Percentiles rank a stretch among this genome's conserved stretches.
These are phyloP conservation scores for Phylloporus rhodoxanthus DNA, from an alignment of 768 basidiomycete species.

Conservation along the genomic window DNA sequence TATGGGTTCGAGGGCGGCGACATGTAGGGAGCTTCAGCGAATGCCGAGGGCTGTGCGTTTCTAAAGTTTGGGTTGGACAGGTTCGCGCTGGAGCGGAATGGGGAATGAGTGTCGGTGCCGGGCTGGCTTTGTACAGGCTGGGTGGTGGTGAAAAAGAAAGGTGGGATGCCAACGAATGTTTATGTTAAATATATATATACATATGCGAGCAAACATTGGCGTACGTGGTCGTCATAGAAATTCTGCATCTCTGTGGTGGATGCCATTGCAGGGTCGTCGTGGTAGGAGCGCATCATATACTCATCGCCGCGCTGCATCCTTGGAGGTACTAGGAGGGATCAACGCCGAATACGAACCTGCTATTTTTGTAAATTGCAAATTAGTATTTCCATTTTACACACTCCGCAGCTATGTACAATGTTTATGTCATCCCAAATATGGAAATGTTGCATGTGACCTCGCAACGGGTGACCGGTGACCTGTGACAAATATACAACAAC, in stretches of 20 bases:
- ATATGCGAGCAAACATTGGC: neutral
- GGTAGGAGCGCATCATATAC: constrained; percentile 26
- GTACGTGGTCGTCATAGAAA: constrained; percentile 28
- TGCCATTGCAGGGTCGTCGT: constrained; percentile 10
- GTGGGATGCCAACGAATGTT: neutral
- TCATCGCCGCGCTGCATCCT: constrained; percentile 20
- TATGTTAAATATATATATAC: constrained; percentile 7
- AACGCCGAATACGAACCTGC: neutral
- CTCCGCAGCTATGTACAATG: neutral
- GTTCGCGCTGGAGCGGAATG: constrained; percentile 17
- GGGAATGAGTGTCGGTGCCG: constrained; percentile 35
- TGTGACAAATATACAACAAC: neutral
- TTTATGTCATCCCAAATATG: neutral
- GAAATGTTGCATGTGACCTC: neutral
- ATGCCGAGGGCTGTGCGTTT: constrained; percentile 20
- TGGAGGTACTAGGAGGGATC: neutral
- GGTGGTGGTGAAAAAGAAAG: constrained; percentile 1
- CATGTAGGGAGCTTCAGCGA: constrained; percentile 24
- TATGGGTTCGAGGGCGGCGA: constrained; percentile 25
- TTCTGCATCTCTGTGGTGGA: constrained; percentile 24
- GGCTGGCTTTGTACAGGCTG: constrained; percentile 32
- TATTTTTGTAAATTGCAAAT: neutral
- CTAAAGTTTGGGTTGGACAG: constrained; percentile 21
- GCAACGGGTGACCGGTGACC: no score
- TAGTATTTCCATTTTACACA: neutral